These are phyloP conservation scores for Coprinopsis marcescibilis DNA, from an alignment of 768 basidiomycete genomes.

Conservation along the genomic window DNA sequence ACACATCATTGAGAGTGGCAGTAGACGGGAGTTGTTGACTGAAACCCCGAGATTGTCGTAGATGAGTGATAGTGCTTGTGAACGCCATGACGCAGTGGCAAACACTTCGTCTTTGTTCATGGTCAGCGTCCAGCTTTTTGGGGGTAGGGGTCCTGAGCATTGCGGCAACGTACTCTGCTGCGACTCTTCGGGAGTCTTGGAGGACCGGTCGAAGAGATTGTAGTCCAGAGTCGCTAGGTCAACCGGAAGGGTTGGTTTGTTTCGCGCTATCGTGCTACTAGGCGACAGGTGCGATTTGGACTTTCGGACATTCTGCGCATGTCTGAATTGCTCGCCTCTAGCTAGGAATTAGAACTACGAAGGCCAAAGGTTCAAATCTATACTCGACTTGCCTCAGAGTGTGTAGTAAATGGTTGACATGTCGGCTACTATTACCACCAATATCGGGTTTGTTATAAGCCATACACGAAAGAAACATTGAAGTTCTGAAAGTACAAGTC, in stretches of 20 bases:
- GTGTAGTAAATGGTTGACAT: constrained; percentile 46
- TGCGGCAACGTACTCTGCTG: background rate
- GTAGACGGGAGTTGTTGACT: constrained; percentile 24
- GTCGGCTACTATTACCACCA: too few species aligned
- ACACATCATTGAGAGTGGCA: constrained; percentile 53
- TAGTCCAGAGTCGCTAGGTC: constrained; percentile 28
- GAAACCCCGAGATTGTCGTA: constrained; percentile 26
- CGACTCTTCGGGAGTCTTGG: constrained; percentile 7
- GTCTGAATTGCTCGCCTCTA: constrained; percentile 72
- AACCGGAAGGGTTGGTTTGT: constrained; percentile 41
- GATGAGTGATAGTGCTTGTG: constrained; percentile 49
- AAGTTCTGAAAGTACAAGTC: too few species aligned
- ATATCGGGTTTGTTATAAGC: constrained; percentile 12
- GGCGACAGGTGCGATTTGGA: constrained; percentile 27
- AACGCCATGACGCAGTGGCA: constrained; percentile 42
- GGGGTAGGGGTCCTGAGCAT: constrained; percentile 46
- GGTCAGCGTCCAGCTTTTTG: constrained; percentile 50
- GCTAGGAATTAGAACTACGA: background rate
- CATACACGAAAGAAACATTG: too few species aligned
- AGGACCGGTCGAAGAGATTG: constrained; percentile 1
- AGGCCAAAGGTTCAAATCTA: background rate
- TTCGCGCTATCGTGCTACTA: constrained; percentile 25
- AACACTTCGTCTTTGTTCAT: constrained; percentile 21
- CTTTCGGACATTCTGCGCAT: constrained; percentile 47
- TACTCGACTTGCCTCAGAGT: constrained; percentile 38